These are phyloP conservation scores for Diaporthe citri DNA, from an alignment of 2,329 filamentous ascomycete species.

Conservation along the genomic window DNA sequence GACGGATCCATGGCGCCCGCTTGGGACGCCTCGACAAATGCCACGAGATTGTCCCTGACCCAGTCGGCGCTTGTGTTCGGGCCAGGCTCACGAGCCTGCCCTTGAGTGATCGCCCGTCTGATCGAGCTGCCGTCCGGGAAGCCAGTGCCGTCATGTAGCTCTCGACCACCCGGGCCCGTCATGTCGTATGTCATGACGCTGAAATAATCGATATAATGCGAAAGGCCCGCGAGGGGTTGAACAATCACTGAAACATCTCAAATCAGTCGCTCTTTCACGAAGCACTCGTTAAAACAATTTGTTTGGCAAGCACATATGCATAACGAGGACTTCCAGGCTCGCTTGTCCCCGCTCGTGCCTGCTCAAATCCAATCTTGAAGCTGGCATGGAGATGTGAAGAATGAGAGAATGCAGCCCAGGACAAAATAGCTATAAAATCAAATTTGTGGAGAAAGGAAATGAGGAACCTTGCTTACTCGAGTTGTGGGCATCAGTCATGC, in stretches of 20 bases:
- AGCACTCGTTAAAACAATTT: background rate
- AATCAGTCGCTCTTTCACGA: background rate
- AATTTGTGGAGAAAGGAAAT: background rate
- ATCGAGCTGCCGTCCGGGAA: constrained; percentile 29
- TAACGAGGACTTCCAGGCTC: background rate
- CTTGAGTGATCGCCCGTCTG: constrained; percentile 20
- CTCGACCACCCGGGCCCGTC: constrained; percentile 40
- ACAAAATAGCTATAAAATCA: background rate
- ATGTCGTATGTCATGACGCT: constrained; percentile 45
- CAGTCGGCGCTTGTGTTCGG: constrained; percentile 40
- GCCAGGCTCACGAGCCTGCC: constrained; percentile 40
- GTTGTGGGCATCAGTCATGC: constrained; percentile 19
- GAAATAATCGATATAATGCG: constrained; percentile 42
- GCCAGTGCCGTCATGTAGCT: constrained; percentile 1
- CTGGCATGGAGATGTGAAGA: background rate
- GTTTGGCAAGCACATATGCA: background rate
- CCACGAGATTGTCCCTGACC: constrained; percentile 38
- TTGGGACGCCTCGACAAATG: constrained; percentile 36
- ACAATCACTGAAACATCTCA: constrained; percentile 24
- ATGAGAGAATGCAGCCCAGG: background rate
- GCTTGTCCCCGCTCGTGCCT: too few species aligned
- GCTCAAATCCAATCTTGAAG: background rate
- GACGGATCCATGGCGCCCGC: constrained; percentile 14
- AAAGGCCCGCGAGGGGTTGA: constrained; percentile 38
- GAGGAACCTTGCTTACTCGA: background rate